Evolutionary conservation across 148 eudicot species (phyloP).

Genomic region (Talinum fruticosum): DNA sequence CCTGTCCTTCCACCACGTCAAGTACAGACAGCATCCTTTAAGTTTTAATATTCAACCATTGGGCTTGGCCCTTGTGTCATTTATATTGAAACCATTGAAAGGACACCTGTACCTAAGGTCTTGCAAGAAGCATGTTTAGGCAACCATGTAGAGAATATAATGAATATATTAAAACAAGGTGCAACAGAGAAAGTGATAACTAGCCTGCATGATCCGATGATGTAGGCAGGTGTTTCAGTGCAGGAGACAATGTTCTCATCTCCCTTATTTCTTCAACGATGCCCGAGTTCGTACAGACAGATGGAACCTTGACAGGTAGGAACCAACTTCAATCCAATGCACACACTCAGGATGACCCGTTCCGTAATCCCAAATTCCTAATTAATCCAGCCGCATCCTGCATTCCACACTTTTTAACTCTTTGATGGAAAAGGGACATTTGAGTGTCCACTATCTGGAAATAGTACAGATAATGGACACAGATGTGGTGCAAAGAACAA

Average conservation of each 20-base stretch:
- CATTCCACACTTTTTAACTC: too few relatives aligned
- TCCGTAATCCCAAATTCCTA: too few relatives aligned
- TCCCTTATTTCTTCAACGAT: background rate
- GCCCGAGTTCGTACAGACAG: slow-evolving; percentile 14
- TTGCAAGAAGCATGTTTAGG: background rate
- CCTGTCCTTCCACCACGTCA: background rate
- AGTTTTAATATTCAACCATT: background rate
- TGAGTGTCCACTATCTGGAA: too few relatives aligned
- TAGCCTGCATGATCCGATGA: background rate
- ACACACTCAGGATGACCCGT: background rate
- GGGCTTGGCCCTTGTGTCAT: background rate
- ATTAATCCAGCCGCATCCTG: too few relatives aligned
- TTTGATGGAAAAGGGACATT: too few relatives aligned
- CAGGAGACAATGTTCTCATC: background rate
- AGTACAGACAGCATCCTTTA: background rate
- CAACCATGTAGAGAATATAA: background rate
- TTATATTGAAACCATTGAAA: background rate
- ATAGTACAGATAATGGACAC: too few relatives aligned
- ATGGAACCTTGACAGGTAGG: slow-evolving; percentile 15
- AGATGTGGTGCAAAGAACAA: too few relatives aligned
- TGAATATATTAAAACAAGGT: background rate
- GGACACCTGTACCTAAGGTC: background rate
- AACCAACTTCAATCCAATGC: slow-evolving; percentile 1
- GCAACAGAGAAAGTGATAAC: background rate
- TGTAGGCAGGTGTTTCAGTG: background rate